Base-by-base conservation (phyloP, 208 protist genomes). In the Wallacemonas rigidus region DNA sequence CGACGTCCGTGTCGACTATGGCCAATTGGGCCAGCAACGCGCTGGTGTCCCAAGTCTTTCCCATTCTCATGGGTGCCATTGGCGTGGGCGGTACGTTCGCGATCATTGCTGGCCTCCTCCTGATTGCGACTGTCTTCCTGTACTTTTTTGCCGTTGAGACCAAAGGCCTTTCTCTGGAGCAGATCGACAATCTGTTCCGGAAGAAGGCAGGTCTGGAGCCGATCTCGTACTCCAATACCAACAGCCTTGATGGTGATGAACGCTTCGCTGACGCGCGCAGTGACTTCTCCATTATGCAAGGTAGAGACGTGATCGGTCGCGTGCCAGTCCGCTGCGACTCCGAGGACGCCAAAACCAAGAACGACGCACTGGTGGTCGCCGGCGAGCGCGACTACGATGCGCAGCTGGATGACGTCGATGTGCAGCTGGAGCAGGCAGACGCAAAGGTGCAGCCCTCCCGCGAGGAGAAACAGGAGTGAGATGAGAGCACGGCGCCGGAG, bases 1-100 rank as follows among this genome's bases (percentile, higher is more conserved):
- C 88, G 17, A 79, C 88, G n/a, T 93, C 91, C 6, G 75, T 96
- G 17, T 92, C 91, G 14, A 95, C 93, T 14, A 97, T 95, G 89
- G 80, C 89, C 60, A 98, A 98, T 85, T 98, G 95, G 95, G 85
- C 74, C 7, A 79, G 89, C 36, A 97, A 96, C 79, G 87, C 79
- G 38, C 58, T 95, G 44, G 89, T 98, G 14, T 97, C 93, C 26
- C 89, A 94, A 74, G 83, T 89, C 47, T 98, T 97, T 75, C 93
- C 92, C 7, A 71, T 92, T 12, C 69, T 97, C 26, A 74, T 96
- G 75, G 94, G 91, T 36, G 80, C 84, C 53, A 95, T 94, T 73
- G 89, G 89, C 53, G 83, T 92, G 14, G 91, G 89, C 55, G 84
- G 89, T 64, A 92, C 94, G 4, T 94, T 95, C 73, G 79, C 86